A percentile compares a stretch with the other conserved stretches of the same genome.
Evolutionary conservation across 805 yeast species (phyloP).

Genomic region (Candida silvicultrix): DNA sequence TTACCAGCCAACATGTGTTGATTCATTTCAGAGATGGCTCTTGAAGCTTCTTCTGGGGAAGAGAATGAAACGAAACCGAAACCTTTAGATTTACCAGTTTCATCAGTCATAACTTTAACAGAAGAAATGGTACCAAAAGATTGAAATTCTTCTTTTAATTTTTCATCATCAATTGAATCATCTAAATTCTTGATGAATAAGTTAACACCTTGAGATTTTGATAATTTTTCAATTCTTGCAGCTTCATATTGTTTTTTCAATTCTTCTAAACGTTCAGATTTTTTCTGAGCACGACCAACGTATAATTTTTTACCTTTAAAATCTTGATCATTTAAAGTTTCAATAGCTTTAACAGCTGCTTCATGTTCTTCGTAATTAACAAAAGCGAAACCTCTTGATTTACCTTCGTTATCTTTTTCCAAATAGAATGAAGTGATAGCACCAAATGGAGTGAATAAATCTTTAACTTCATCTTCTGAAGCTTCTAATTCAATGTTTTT

Average conservation of each 20-base stretch:
- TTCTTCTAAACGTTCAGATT: slow-evolving; percentile 94
- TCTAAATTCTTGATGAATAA: slow-evolving; percentile 95
- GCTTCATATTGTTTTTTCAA: slow-evolving; percentile 92
- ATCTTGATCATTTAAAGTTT: slow-evolving; percentile 82
- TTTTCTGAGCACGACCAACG: slow-evolving; percentile 99
- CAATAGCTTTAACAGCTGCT: slow-evolving; percentile 87
- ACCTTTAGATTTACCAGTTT: slow-evolving; percentile 91
- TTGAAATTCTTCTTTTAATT: slow-evolving; percentile 84
- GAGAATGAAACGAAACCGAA: slow-evolving; percentile 98
- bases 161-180: slow-evolving; percentile 86
- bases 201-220: slow-evolving; percentile 96
- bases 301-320: slow-evolving; percentile 78
- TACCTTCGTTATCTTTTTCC: slow-evolving; percentile 78
- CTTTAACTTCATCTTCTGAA: slow-evolving; percentile 63
- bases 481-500: slow-evolving; percentile 79
- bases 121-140: slow-evolving; percentile 94
- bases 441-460: slow-evolving; percentile 70
- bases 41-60: slow-evolving; percentile 97
- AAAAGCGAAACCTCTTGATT: slow-evolving; percentile 93
- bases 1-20: slow-evolving; percentile 91
- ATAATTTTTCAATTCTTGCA: slow-evolving; percentile 82
- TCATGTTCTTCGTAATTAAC: slow-evolving; percentile 87
- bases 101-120: slow-evolving; percentile 94
- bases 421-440: slow-evolving; percentile 74
- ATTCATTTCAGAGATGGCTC: slow-evolving; percentile 97